Base-by-base conservation (phyloP, 768 basidiomycete genomes). In the Termitomyces eurrhizus region DNA sequence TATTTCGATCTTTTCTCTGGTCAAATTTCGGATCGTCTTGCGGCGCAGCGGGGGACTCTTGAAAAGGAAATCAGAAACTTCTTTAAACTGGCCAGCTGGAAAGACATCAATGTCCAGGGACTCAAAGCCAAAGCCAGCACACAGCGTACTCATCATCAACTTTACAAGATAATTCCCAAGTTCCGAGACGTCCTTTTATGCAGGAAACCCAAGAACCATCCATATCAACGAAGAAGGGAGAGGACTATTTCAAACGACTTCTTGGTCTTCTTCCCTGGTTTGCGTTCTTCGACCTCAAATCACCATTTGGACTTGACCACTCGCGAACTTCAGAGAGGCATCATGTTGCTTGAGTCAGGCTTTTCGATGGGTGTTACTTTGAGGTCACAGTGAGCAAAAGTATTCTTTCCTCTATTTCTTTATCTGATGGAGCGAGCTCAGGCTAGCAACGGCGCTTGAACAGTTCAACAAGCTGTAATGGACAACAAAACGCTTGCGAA, bases 41-140 rank as follows among this genome's bases (percentile, higher is more conserved):
- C 69, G 3, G 72, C 79, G 18, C 87, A 91, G 68, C 83, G 88
- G 53, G 73, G 71, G 0, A 68, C 66, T 0, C 71, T 97, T 37
- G 93, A 98, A 73, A 89, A 86, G 66, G 91, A 95, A 58, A 82
- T 98, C 55, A 83, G 80, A 60, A 86, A 83, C 48, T 88, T 94
- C 69, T 88, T 98, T 78, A 96, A 95, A 72, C 79, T 99, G 49
- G 97, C 97, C 2, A 98, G 95, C 68, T 98, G 97, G 97, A 97
- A 92, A 73, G 97, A 99, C 69, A 78, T 95, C 69, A 99, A 98
- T 67, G 90, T 98, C 11, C 89, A 92, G 64, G 95, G 96, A 2
- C 80, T 99, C 60, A 92, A 90, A 71, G 88, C 90, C 62, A 97
- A n/a, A n/a, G n/a, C n/a, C n/a, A n/a, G 95, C 69, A 95, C 97